phyloP scores from a whole-genome alignment of 2,329 filamentous ascomycete species.

The Hypoxylon sp. region DNA sequence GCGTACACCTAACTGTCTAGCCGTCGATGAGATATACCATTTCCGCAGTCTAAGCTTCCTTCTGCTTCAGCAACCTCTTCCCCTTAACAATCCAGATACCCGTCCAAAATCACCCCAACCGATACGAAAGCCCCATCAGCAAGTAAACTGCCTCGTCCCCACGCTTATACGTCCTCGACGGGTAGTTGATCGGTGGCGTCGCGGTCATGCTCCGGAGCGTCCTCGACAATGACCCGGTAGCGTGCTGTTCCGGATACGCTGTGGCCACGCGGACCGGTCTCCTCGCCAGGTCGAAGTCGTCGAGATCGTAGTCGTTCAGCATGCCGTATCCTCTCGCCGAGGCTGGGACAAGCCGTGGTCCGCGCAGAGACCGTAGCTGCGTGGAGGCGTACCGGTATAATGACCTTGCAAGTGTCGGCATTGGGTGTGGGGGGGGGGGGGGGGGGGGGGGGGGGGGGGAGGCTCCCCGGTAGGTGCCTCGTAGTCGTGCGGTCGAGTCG shows the following conservation, averaged over 20 bases:
- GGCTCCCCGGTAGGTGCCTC: no score
- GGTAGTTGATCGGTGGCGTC: neutral
- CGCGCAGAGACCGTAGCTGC: neutral
- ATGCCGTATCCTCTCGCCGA: conserved; percentile 2
- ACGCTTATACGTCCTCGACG: neutral
- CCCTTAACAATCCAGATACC: neutral
- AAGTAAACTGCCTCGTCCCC: conserved; percentile 4
- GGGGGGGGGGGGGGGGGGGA: no score
- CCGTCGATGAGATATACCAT: neutral
- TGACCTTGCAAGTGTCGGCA: conserved; percentile 8
- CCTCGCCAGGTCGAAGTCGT: conserved; percentile 1
- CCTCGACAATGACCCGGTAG: neutral
- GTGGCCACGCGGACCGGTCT: neutral
- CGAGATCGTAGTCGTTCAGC: conserved; percentile 13
- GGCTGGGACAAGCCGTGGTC: neutral
- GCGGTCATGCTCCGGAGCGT: neutral
- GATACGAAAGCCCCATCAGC: conserved; percentile 12
- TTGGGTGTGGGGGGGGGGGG: neutral
- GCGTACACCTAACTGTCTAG: neutral
- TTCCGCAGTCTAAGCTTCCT: neutral
- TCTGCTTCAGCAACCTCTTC: neutral
- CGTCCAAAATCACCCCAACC: neutral
- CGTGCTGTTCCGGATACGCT: neutral
- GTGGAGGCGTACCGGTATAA: conserved; percentile 6
- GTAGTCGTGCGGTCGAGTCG: neutral